These are phyloP conservation scores for Linum usitatissimum DNA, from an alignment of 345 rosid species.

Conservation along the genomic window DNA sequence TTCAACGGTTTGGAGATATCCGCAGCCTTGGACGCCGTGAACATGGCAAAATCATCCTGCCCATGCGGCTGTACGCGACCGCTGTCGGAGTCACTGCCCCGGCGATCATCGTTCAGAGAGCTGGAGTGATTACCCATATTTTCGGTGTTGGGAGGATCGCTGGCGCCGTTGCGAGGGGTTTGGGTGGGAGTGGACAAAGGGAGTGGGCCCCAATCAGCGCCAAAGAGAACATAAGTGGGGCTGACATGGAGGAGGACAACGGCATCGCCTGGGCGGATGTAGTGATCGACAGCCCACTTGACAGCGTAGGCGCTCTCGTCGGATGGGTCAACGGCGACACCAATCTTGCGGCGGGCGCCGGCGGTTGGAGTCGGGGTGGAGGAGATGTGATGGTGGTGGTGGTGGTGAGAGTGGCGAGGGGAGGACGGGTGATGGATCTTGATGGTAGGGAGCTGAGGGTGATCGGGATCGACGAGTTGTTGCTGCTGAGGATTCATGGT, in stretches of 20 bases:
- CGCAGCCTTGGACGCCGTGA: conserved; percentile 50
- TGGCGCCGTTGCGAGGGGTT: conserved; percentile 5
- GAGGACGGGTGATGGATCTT: conserved; percentile 56
- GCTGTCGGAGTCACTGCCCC: conserved; percentile 2
- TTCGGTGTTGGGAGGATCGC: conserved; percentile 11
- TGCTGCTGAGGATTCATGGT: conserved; percentile 19
- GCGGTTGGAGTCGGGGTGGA: conserved; percentile 71
- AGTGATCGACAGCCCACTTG: conserved; percentile 76
- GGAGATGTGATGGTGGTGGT: conserved; percentile 22
- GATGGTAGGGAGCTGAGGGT: conserved; percentile 61
- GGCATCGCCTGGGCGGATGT: conserved; percentile 89
- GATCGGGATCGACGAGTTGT: conserved; percentile 37
- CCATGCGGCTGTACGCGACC: conserved; percentile 21
- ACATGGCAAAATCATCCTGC: conserved; percentile 68
- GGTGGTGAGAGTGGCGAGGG: conserved; percentile 25
- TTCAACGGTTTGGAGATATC: conserved; percentile 77
- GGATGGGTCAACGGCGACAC: conserved; percentile 88
- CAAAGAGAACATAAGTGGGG: conserved; percentile 87
- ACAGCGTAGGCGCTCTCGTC: conserved; percentile 78
- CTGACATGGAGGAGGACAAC: conserved; percentile 94
- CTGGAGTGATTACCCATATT: background rate
- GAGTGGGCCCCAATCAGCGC: conserved; percentile 98
- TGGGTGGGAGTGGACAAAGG: conserved; percentile 32
- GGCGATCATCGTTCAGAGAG: background rate
- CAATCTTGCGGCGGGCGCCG: conserved; percentile 76